These are phyloP conservation scores for Linnemannia elongata DNA, from an alignment of 192 early-diverging fungal species.

Conservation along the genomic window DNA sequence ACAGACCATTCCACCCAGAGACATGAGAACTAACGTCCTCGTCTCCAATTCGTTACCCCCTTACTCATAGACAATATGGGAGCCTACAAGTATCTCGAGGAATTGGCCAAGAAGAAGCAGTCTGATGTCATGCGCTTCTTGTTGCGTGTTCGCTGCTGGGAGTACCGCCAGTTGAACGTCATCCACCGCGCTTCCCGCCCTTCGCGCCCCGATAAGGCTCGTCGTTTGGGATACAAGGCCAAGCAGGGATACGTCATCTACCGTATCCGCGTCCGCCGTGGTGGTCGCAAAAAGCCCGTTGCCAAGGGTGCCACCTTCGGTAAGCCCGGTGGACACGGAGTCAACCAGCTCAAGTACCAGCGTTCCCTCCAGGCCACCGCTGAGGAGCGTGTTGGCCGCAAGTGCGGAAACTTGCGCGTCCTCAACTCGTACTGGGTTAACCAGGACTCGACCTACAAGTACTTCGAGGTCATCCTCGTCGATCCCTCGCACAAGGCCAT, in stretches of 20 bases:
- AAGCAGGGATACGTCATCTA: constrained; percentile 99
- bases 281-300: constrained; percentile 97
- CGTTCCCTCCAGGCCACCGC: constrained; percentile 93
- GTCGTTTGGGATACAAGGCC: constrained; percentile 99
- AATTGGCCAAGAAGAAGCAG: constrained; percentile 94
- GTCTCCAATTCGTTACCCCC: constrained; percentile 59
- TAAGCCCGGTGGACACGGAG: constrained; percentile 98
- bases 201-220: constrained; percentile 98
- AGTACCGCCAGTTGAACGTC: constrained; percentile 98
- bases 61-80: constrained; percentile 95
- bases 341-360: constrained; percentile 99
- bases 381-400: constrained; percentile 98
- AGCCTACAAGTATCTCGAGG: constrained; percentile 96
- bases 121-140: constrained; percentile 99
- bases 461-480: constrained; percentile 98
- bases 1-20: not conserved
- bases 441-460: constrained; percentile 99
- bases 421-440: constrained; percentile 99
- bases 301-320: constrained; percentile 99
- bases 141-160: constrained; percentile 97
- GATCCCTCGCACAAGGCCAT: constrained; percentile 98
- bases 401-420: constrained; percentile 97
- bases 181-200: constrained; percentile 99
- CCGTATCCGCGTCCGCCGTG: constrained; percentile 98
- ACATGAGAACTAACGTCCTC: not conserved